phyloP scores from a whole-genome alignment of 768 basidiomycete species.

The Mycena epipterygia region DNA sequence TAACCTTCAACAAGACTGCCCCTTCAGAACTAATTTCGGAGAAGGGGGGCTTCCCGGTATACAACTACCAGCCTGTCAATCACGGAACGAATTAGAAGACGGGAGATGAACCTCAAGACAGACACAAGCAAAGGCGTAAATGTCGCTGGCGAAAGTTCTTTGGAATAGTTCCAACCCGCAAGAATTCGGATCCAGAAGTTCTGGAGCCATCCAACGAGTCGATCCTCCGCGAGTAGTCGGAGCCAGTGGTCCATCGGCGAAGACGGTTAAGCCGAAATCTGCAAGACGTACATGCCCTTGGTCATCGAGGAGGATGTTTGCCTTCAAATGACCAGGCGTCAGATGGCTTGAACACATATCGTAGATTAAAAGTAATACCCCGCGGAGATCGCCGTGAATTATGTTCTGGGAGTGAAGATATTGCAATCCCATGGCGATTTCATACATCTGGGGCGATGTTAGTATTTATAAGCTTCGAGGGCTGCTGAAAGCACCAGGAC shows the following conservation, averaged over 20 bases:
- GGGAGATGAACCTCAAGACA: conserved; percentile 29
- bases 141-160: conserved; percentile 26
- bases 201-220: conserved; percentile 32
- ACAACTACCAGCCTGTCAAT: conserved; percentile 5
- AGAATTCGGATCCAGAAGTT: conserved; percentile 26
- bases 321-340: conserved; percentile 14
- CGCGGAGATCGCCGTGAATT: conserved; percentile 43
- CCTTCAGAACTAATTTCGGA: conserved; percentile 1
- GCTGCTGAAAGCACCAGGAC: not conserved
- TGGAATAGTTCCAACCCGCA: conserved; percentile 13
- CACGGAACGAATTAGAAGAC: not conserved
- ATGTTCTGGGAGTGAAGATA: conserved; percentile 49
- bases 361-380: conserved; percentile 24
- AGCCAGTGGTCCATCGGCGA: conserved; percentile 21
- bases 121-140: conserved; percentile 35
- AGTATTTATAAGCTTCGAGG: not conserved
- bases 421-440: conserved; percentile 47
- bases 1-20: conserved; percentile 8
- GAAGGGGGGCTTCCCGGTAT: conserved; percentile 21
- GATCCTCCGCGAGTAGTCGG: conserved; percentile 30
- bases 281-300: conserved; percentile 29
- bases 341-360: not conserved
- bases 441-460: conserved; percentile 43
- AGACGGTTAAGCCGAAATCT: conserved; percentile 37
- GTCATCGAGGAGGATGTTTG: conserved; percentile 37